Base-by-base conservation (phyloP, 1,284 basidiomycete species). In the Ustilago tritici region DNA sequence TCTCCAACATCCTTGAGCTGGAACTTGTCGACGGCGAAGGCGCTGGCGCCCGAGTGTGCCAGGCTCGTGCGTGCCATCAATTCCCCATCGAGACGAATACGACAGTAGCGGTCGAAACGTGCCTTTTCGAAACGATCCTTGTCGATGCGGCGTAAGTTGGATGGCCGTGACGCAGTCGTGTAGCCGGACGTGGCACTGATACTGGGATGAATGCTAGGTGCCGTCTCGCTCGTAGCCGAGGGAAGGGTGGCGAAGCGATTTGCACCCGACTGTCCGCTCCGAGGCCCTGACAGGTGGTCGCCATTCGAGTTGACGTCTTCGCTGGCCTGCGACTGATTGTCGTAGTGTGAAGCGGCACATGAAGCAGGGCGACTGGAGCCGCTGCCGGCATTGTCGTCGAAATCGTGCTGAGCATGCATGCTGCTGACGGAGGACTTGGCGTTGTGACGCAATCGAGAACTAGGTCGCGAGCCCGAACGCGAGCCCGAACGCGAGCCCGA, bases 51-150 rank as follows among this genome's bases (percentile, higher is more conserved):
- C 9, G 65, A 55, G 5, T 60, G 56, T 2, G 61, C 55, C 2
- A 76, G 58, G 56, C 79, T 78, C 6, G 80, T 82, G 17, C 75
- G 75, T 7, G 81, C 81, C 1, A 78, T 66, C 8, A 81, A 69
- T 36, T 80, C 75, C 6, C 76, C 78, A 55, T 75, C 71, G n/a
- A 80, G 58, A 15, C 72, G 71, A 28, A 82, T 64, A 31, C 70
- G 68, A 61, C 81, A 82, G 67, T 76, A 82, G 38, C 81, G 73
- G 31, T 80, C 77, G 35, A 79, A 70, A 60, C 56, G 57, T 2
- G 70, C 50, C 35, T 68, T 70, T 23, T 70, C 66, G 49, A 55
- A 73, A 19, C 65, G 64, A 17, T 73, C 70, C 56, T 70, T 69
- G 17, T 77, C 69, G 49, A 50, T 50, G 35, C 65, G 62, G 23